Percentiles rank a stretch among this genome's conserved stretches.
Conservation (phyloP, 768 basidiomycete genomes). For the Leccinellum rugosiceps region DNA sequence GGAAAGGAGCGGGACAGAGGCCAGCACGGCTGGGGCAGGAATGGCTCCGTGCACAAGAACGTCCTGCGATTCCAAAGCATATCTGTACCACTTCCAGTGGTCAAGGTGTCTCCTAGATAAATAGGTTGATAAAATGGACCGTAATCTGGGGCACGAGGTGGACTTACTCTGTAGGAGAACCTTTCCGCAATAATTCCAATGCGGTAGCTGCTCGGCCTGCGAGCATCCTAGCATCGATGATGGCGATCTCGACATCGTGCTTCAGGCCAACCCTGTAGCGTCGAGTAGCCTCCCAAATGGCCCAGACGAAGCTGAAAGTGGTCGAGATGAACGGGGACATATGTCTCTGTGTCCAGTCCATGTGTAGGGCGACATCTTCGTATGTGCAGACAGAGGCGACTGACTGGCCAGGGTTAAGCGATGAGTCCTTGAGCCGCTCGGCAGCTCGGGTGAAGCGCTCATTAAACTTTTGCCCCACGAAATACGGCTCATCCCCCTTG, state of each 20-base stretch:
- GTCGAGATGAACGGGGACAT: slow-evolving; percentile 70
- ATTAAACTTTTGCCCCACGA: slow-evolving; percentile 66
- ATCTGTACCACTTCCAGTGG: slow-evolving; percentile 76
- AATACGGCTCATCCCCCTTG: slow-evolving; percentile 53
- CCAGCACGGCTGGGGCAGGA: slow-evolving; percentile 59
- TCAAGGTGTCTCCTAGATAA: slow-evolving; percentile 50
- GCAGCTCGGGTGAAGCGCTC: slow-evolving; percentile 35
- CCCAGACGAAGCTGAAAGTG: slow-evolving; percentile 81
- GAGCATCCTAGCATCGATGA: slow-evolving; percentile 68
- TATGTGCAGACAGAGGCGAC: slow-evolving; percentile 41
- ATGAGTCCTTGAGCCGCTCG: slow-evolving; percentile 37
- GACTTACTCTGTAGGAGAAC: slow-evolving; percentile 53
- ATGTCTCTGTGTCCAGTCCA: slow-evolving; percentile 76
- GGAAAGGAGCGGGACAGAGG: slow-evolving; percentile 65
- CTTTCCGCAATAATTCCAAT: slow-evolving; percentile 56
- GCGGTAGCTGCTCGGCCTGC: slow-evolving; percentile 59
- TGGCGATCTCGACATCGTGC: slow-evolving; percentile 73
- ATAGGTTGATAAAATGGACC: not conserved
- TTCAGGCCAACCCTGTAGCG: slow-evolving; percentile 72
- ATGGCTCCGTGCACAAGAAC: slow-evolving; percentile 71
- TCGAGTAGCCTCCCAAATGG: slow-evolving; percentile 76
- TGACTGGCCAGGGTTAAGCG: slow-evolving; percentile 31
- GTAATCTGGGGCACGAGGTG: not conserved
- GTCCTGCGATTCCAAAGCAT: slow-evolving; percentile 71
- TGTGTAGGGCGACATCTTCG: slow-evolving; percentile 61